Evolutionary conservation across 345 rosid species (phyloP).

Genomic region (Camelina sativa): DNA sequence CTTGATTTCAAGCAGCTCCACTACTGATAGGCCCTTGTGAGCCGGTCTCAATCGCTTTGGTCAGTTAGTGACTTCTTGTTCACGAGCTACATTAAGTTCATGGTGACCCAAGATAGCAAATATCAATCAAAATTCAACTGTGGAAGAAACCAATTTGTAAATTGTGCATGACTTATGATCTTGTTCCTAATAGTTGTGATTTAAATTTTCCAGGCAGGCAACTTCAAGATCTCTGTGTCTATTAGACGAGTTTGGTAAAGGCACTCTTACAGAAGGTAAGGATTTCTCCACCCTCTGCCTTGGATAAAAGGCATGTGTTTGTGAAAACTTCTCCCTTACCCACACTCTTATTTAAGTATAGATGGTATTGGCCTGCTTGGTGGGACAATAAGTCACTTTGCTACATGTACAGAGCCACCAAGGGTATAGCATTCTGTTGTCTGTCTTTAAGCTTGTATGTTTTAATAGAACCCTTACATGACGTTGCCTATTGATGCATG

Average conservation of each 20-base stretch:
- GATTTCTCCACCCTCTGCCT: slow-evolving; percentile 2
- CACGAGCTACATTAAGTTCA: slow-evolving; percentile 16
- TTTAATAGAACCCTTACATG: slow-evolving; percentile 2
- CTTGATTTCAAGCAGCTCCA: slow-evolving; percentile 3
- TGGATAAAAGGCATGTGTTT: not conserved
- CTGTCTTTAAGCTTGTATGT: slow-evolving; percentile 17
- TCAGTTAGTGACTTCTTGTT: slow-evolving; percentile 25
- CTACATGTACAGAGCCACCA: slow-evolving; percentile 65
- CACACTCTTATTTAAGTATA: slow-evolving; percentile 40
- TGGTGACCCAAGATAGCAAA: slow-evolving; percentile 12
- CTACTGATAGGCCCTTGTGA: slow-evolving; percentile 15
- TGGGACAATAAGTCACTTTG: slow-evolving; percentile 83
- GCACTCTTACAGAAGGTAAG: slow-evolving; percentile 90
- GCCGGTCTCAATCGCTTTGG: not conserved
- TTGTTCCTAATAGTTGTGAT: slow-evolving; percentile 19
- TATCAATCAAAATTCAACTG: slow-evolving; percentile 17
- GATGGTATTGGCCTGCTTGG: slow-evolving; percentile 99
- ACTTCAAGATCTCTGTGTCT: slow-evolving; percentile 89
- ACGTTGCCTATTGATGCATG: not conserved
- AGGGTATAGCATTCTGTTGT: slow-evolving; percentile 61
- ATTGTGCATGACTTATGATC: slow-evolving; percentile 5
- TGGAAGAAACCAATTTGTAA: slow-evolving; percentile 15
- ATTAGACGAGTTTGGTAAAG: slow-evolving; percentile 98
- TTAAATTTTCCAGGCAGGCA: slow-evolving; percentile 68
- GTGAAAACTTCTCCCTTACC: slow-evolving; percentile 21